phyloP scores from a whole-genome alignment of 2,329 filamentous ascomycete genomes.

The Neopestalotiopsis rosae region DNA sequence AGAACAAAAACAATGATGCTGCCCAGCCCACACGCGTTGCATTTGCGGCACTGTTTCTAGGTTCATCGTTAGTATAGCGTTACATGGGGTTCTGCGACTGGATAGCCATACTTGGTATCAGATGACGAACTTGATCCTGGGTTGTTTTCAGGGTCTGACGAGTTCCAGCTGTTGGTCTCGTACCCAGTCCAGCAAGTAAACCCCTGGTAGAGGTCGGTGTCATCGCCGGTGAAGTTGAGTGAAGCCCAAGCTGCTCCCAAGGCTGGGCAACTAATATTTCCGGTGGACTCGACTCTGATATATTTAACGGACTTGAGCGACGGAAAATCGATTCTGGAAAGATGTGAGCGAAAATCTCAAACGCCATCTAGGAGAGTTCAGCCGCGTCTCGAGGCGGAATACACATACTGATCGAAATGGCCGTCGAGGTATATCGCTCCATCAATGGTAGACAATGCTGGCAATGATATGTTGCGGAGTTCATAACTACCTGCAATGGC shows the following conservation, averaged over 20 bases:
- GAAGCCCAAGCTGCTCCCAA: constrained; percentile 4
- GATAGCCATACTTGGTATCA: constrained; percentile 1
- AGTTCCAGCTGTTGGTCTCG: neutral
- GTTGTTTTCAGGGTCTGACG: neutral
- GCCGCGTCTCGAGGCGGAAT: neutral
- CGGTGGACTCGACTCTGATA: neutral
- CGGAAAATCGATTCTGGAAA: neutral
- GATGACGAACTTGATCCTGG: neutral
- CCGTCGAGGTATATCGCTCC: neutral
- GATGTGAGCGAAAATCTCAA: neutral
- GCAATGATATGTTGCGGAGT: constrained; percentile 4
- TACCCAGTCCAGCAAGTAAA: constrained; percentile 6
- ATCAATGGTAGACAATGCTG: neutral
- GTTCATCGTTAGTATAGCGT: neutral
- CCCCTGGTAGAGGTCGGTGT: neutral
- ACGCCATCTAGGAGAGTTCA: neutral
- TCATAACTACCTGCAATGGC: neutral
- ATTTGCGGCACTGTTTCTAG: constrained; percentile 4
- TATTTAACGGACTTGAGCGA: neutral
- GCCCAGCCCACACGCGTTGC: neutral
- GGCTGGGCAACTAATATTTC: constrained; percentile 1
- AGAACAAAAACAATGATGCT: neutral
- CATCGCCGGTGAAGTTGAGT: neutral
- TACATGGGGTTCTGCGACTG: neutral
- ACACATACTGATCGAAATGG: neutral